A percentile compares a stretch with the other conserved stretches of the same genome.
Evolutionary conservation across 768 basidiomycete genomes (phyloP).

Genomic region (Tubosaeta sp.): DNA sequence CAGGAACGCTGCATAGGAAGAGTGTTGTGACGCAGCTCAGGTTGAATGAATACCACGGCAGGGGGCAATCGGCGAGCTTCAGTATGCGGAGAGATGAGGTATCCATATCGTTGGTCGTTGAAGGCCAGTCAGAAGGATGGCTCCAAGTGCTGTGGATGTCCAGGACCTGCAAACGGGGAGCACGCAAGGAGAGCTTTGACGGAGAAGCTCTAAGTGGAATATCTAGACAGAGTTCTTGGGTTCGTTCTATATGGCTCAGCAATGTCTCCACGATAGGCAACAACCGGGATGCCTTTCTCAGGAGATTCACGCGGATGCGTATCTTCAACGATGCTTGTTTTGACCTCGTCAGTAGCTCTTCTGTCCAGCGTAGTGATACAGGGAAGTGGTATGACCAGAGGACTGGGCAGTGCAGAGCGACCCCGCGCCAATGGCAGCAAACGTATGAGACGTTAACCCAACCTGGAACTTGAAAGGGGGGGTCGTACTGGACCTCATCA

Average conservation of each 20-base stretch:
- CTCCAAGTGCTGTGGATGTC: neutral
- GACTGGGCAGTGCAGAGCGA: neutral
- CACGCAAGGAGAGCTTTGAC: neutral
- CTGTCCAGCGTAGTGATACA: conserved; percentile 30
- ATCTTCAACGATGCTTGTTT: conserved; percentile 31
- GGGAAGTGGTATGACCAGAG: conserved; percentile 20
- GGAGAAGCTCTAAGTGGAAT: neutral
- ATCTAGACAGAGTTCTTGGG: neutral
- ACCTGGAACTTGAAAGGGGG: neutral
- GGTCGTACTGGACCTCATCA: no score
- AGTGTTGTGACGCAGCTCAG: conserved; percentile 31
- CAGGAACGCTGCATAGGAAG: conserved; percentile 24
- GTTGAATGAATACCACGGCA: neutral
- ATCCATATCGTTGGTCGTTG: neutral
- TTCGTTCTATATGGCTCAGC: neutral
- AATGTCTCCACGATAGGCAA: neutral
- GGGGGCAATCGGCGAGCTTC: neutral
- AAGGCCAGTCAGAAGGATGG: neutral
- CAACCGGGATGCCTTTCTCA: neutral
- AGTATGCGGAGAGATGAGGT: neutral
- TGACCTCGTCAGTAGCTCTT: conserved; percentile 41
- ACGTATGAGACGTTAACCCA: neutral
- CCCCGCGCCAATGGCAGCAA: neutral
- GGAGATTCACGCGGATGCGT: neutral
- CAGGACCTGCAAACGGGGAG: neutral